Percentiles rank a stretch among this genome's conserved stretches.
Conservation (phyloP, 2,329 filamentous ascomycete genomes). For the Chaetomium sp. region DNA sequence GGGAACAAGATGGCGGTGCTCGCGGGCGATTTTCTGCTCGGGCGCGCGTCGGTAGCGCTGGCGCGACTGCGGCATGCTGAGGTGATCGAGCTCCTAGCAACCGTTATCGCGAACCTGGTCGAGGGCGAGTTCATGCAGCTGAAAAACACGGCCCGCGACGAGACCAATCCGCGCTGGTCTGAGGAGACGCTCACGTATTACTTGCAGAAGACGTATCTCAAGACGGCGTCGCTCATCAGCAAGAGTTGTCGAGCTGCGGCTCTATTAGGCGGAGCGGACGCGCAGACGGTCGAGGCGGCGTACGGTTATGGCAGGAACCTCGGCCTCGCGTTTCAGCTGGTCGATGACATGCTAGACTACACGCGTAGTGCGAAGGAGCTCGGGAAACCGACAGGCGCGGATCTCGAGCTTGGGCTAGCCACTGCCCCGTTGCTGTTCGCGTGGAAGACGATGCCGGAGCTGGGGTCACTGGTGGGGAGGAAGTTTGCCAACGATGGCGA, state of each 20-base stretch:
- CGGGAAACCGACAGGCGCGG: slow-evolving; percentile 90
- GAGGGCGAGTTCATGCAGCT: slow-evolving; percentile 99
- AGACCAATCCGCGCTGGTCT: slow-evolving; percentile 75
- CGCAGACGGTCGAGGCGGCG: slow-evolving; percentile 78
- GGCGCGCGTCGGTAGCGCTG: slow-evolving; percentile 85
- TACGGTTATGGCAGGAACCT: slow-evolving; percentile 92
- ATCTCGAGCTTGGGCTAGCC: slow-evolving; percentile 85
- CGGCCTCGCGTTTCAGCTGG: slow-evolving; percentile 90
- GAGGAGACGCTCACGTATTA: slow-evolving; percentile 91
- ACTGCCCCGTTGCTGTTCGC: slow-evolving; percentile 93
- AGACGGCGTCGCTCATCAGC: slow-evolving; percentile 90
- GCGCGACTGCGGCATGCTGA: slow-evolving; percentile 87
- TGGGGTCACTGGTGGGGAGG: slow-evolving; percentile 82
- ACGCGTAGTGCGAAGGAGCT: slow-evolving; percentile 78
- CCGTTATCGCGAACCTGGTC: slow-evolving; percentile 93
- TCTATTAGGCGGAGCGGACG: slow-evolving; percentile 68
- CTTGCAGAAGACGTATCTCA: slow-evolving; percentile 95
- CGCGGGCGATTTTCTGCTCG: slow-evolving; percentile 92
- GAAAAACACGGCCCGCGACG: slow-evolving; percentile 88
- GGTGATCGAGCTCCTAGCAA: slow-evolving; percentile 88
- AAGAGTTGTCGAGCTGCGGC: slow-evolving; percentile 92
- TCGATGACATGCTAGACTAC: slow-evolving; percentile 97
- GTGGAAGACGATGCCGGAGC: slow-evolving; percentile 80
- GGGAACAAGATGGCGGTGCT: slow-evolving; percentile 99
- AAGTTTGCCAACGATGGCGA: slow-evolving; percentile 84